These are phyloP conservation scores for Oxyria digyna DNA, from an alignment of 148 eudicot species.

Conservation along the genomic window DNA sequence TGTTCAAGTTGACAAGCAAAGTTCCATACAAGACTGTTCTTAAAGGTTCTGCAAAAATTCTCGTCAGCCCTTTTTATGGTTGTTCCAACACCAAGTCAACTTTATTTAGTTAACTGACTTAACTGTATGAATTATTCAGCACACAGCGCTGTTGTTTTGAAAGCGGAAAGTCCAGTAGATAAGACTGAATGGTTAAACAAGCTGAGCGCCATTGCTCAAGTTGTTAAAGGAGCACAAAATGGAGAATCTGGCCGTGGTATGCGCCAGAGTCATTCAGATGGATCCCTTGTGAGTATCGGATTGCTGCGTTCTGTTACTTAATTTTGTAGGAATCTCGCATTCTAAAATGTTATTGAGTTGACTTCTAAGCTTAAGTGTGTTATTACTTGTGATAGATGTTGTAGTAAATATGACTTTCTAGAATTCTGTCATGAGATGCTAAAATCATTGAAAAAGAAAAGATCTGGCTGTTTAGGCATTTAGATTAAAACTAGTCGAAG, in stretches of 20 bases:
- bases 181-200: constrained; percentile 88
- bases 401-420: neutral
- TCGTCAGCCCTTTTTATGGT: neutral
- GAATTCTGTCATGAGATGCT: neutral
- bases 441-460: neutral
- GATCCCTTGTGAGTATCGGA: constrained; percentile 69
- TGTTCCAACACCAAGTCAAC: neutral
- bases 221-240: constrained; percentile 52
- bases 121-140: constrained; percentile 36
- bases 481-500: neutral
- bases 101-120: neutral
- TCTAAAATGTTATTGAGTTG: neutral
- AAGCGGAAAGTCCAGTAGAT: constrained; percentile 81
- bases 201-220: constrained; percentile 45
- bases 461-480: neutral
- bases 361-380: neutral
- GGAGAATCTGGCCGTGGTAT: constrained; percentile 52
- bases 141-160: constrained; percentile 82
- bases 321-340: neutral
- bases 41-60: constrained; percentile 40
- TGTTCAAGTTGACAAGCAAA: constrained; percentile 72
- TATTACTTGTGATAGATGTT: neutral
- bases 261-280: constrained; percentile 87
- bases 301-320: neutral
- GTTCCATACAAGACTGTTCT: constrained; percentile 94